Evolutionary conservation across 208 protist genomes (phyloP).

Genomic region (Strigomonas galati): DNA sequence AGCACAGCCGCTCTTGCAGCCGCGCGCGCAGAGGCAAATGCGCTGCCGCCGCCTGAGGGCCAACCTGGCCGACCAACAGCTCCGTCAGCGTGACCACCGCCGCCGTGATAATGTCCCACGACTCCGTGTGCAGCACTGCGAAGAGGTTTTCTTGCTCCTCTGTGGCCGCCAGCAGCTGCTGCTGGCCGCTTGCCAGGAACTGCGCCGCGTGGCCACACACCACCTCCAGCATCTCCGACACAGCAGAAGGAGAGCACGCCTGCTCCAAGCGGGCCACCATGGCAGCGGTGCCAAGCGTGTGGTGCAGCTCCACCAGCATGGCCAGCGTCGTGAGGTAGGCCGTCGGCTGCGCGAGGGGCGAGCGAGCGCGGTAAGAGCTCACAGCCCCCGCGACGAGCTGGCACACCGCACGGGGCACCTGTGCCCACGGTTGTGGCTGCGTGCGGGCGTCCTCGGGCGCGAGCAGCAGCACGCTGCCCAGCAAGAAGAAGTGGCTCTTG

Average conservation of each 20-base stretch:
- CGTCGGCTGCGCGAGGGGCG: neutral
- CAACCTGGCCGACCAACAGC: slow-evolving; percentile 15
- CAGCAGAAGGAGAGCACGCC: neutral
- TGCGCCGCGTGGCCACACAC: slow-evolving; percentile 20
- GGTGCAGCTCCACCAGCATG: slow-evolving; percentile 62
- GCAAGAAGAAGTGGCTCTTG: slow-evolving; percentile 71
- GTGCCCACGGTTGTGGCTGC: slow-evolving; percentile 6
- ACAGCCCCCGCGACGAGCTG: slow-evolving; percentile 27
- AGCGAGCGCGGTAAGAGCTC: slow-evolving; percentile 39
- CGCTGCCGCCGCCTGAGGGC: neutral
- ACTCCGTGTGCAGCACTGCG: slow-evolving; percentile 30
- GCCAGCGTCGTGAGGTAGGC: slow-evolving; percentile 48
- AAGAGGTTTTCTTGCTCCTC: slow-evolving; percentile 15
- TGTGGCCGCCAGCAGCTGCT: neutral
- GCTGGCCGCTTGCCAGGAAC: slow-evolving; percentile 3
- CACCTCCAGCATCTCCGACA: slow-evolving; percentile 22
- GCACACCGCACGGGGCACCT: slow-evolving; percentile 24
- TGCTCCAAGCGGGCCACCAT: slow-evolving; percentile 18
- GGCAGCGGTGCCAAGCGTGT: slow-evolving; percentile 36
- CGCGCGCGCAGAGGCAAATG: neutral
- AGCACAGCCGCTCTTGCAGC: neutral
- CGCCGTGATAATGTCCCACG: slow-evolving; percentile 53
- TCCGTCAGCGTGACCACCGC: slow-evolving; percentile 24
- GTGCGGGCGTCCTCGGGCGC: neutral
- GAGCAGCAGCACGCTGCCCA: slow-evolving; percentile 39